A percentile compares a stretch with the other conserved stretches of the same genome.
Conservation (phyloP, 2,329 filamentous ascomycete species). For the Parascedosporium putredinis region DNA sequence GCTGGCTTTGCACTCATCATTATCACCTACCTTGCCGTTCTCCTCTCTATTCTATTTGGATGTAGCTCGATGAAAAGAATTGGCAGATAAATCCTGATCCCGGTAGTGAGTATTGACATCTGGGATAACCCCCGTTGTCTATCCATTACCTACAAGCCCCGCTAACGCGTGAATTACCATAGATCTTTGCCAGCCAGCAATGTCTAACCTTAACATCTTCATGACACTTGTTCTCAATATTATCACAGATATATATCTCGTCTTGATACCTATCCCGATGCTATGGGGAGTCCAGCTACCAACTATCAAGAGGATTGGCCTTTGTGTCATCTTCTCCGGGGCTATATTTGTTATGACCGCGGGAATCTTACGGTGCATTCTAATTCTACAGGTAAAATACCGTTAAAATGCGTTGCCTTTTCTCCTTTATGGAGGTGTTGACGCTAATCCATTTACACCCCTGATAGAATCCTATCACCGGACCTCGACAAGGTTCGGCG, state of each 20-base stretch:
- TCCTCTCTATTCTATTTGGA: conserved; percentile 23
- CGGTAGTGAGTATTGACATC: conserved; percentile 21
- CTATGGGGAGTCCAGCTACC: conserved; percentile 40
- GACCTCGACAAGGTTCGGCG: conserved; percentile 7
- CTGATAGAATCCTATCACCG: conserved; percentile 12
- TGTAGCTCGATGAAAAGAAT: conserved; percentile 25
- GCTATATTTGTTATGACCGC: conserved; percentile 45
- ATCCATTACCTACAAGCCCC: conserved; percentile 32
- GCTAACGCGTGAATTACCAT: too few relatives aligned
- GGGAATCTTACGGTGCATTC: conserved; percentile 41
- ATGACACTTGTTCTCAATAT: conserved; percentile 28
- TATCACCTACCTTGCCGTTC: conserved; percentile 21
- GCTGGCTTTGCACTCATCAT: conserved; percentile 23
- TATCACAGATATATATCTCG: conserved; percentile 27
- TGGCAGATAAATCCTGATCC: conserved; percentile 34
- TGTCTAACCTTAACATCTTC: conserved; percentile 26
- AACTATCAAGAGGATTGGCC: conserved; percentile 37
- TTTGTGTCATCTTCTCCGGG: conserved; percentile 43
- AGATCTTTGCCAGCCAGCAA: conserved; percentile 28
- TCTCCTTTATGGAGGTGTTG: neutral
- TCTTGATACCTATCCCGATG: conserved; percentile 34
- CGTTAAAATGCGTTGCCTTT: neutral
- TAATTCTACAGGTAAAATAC: conserved; percentile 28
- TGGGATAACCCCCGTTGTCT: conserved; percentile 11
- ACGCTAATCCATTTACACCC: neutral